Evolutionary conservation across 495 filamentous ascomycete species (phyloP), one percentile per base, ranked within the genome.

Genomic region (Penicillium atrosanguineum): DNA sequence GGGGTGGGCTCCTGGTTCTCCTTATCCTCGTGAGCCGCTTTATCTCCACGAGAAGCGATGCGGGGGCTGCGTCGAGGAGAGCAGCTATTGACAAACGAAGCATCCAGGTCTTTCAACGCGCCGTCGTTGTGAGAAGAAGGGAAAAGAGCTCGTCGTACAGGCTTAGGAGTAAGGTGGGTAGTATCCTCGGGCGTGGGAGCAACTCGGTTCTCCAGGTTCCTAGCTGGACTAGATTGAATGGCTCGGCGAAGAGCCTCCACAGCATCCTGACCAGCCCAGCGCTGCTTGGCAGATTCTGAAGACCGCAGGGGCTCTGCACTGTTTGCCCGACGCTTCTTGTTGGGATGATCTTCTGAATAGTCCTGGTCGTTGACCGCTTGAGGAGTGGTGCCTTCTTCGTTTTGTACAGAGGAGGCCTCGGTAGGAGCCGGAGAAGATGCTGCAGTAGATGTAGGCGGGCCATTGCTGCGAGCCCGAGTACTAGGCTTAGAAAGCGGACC

Each of bases 81-180:
- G 39, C 56, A 59, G 46, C 76, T 71, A 62, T 87, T 89, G 44
- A 82, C 64, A 34, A 72, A 61, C 25, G 85, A 76, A 54, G 84
- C 74, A 61, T 80, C 81, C 41, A 86, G 72, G 55, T 80, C 72
- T 62, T 79, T 87, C 59, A 81, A 68, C 48, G 75, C 70, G 18
- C 80, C 77, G 42, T 83, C 82, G 57, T 83, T 84, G 50, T 80
- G 79, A 2, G 66, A 53, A 56, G 68, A 72, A 47, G 88, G 86
- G 71, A 97, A 97, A 42, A 97, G 77, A 31, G 91, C 70, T 63
- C 93, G 82, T 64, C 89, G 81, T 21, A 87, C 89, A 41, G 79
- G 80, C 57, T 77, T 79, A 23, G 78, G 77, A 37, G 85, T 87
- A 18, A 92, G 73, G 46, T 56, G 16, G 6, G 38, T 62, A 52